phyloP scores from a whole-genome alignment of 371 early-diverging fungal species.

The Zancudomyces culisetae region DNA sequence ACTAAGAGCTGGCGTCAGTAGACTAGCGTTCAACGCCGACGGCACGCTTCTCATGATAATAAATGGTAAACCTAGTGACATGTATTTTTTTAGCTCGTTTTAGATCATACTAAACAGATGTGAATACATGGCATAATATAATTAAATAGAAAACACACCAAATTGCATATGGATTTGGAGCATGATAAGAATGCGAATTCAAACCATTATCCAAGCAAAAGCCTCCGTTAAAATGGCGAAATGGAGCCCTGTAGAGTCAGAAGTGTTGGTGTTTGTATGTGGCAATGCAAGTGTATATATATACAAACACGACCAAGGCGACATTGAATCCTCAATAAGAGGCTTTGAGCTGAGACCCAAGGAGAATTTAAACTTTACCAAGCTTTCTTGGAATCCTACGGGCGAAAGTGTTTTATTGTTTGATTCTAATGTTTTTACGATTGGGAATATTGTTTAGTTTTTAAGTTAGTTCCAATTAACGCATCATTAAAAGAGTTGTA shows the following conservation, averaged over 20 bases:
- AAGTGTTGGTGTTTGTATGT: constrained; percentile 26
- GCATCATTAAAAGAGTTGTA: no score
- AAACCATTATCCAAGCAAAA: constrained; percentile 28
- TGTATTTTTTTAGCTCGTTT: neutral
- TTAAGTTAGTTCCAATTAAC: no score
- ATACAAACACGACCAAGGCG: constrained; percentile 23
- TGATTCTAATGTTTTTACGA: constrained; percentile 2
- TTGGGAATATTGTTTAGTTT: neutral
- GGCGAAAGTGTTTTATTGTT: constrained; percentile 1
- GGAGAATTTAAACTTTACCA: constrained; percentile 1
- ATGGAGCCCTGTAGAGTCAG: constrained; percentile 34
- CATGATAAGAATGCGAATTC: constrained; percentile 20
- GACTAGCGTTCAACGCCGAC: constrained; percentile 35
- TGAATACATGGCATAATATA: no score
- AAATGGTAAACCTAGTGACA: constrained; percentile 3
- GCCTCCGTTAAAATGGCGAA: constrained; percentile 18
- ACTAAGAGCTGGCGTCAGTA: constrained; percentile 29
- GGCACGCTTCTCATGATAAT: constrained; percentile 29
- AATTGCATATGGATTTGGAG: constrained; percentile 37
- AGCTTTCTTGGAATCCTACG: constrained; percentile 1
- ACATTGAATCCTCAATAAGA: neutral
- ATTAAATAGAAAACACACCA: constrained; percentile 32
- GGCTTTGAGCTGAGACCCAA: neutral
- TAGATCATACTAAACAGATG: neutral
- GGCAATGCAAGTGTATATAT: constrained; percentile 30